Evolutionary conservation across 75 land plant species (phyloP), one percentile per base, ranked within the genome.

Genomic region (Pinus taeda): DNA sequence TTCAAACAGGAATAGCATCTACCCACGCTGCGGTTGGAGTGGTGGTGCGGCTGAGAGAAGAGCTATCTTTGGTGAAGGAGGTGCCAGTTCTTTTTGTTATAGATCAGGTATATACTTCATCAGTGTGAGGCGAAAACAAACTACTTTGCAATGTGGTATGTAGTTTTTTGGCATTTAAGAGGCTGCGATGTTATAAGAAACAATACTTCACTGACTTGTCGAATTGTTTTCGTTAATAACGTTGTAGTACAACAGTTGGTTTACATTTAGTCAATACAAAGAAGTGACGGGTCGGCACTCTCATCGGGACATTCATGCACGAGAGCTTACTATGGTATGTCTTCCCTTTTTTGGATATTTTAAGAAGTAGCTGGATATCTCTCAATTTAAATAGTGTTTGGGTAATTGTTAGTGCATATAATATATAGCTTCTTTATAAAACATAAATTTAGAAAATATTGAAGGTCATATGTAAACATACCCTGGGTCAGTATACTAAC

Each of bases 241-340:
- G 56, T 66, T 83, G 60, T 90, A 96, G 99, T 97, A 88, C 78
- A 97, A 97, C 70, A 94, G 84, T 77, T 97, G 99, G 99, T 97
- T 97, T 76, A 93, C 98, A 79, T 97, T 92, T 84, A 94, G 92
- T 76, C 87, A 86, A 58, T 97, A 83, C 76, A 79, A 87, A 58
- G 93, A 94, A 61, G 64, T 78, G 49, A 79, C 83, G 15, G 87
- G 86, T 45, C 67, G 62, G 76, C 85, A 74, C 22, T 87, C 91
- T 33, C 61, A 76, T 57, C 73, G 92, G 61, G 90, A 82, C 33
- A 86, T 97, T 57, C 99, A 97, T 81, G 93, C 99, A 18, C 90
- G 77, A 64, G 91, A 97, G 78, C 87, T 95, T 26, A 75, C 95
- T 77, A 94, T 86, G 88, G 99, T 96, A 58, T 76, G 93, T 83